Percentiles rank a stretch among this genome's conserved stretches.
Evolutionary conservation across 1,284 basidiomycete species (phyloP).

Genomic region (Malassezia sympodialis): DNA sequence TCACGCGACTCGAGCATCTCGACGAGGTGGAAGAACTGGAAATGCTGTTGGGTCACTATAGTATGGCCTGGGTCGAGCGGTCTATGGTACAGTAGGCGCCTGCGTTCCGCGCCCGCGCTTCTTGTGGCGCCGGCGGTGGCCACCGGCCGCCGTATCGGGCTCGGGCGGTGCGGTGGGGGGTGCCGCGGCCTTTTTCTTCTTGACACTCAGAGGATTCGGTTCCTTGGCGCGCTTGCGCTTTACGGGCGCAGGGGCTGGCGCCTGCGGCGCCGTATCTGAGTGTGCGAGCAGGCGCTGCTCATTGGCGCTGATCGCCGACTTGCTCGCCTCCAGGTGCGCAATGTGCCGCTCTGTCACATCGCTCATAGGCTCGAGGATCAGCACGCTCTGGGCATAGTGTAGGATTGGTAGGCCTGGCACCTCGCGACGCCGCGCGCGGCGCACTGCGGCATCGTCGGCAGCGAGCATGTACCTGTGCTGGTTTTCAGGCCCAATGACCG

Average conservation of each 20-base stretch:
- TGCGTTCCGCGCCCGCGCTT: conserved; percentile 14
- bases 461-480: conserved; percentile 44
- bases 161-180: not conserved
- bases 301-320: conserved; percentile 22
- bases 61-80: conserved; percentile 20
- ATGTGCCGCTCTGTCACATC: conserved; percentile 28
- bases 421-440: conserved; percentile 20
- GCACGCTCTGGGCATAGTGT: conserved; percentile 42
- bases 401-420: conserved; percentile 35
- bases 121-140: conserved; percentile 5
- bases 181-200: conserved; percentile 51
- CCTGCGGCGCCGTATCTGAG: not conserved
- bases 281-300: conserved; percentile 18
- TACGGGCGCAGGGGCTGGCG: conserved; percentile 27
- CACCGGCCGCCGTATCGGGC: not conserved
- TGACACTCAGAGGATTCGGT: conserved; percentile 83
- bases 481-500: conserved; percentile 61
- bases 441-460: conserved; percentile 20
- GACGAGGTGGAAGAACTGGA: conserved; percentile 47
- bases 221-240: conserved; percentile 67
- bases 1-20: conserved; percentile 37
- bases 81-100: conserved; percentile 1
- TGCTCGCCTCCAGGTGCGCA: conserved; percentile 24
- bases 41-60: conserved; percentile 44
- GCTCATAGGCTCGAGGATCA: conserved; percentile 46